Evolutionary conservation across 352 stramenopile genomes (phyloP), one percentile per base, ranked within the genome.

Genomic region (Aphanomyces euteiches): DNA sequence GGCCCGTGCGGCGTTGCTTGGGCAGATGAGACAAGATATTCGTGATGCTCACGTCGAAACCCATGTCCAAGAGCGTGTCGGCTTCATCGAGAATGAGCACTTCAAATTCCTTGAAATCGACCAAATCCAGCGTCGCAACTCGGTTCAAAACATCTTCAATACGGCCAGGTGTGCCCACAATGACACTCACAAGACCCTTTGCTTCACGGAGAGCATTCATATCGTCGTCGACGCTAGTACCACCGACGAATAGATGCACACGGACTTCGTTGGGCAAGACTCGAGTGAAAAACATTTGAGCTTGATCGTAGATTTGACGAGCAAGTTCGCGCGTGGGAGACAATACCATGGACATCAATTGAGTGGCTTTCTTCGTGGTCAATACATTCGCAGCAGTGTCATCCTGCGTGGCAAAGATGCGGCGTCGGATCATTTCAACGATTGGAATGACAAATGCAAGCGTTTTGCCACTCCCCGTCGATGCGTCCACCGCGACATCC

Each of bases 81-180:
- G 96, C 97, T 78, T 99, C 97, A 78, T 99, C 97, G 39, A 99
- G 77, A 57, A 99, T 97, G 21, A 99, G 81, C 39, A 98, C 90
- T 73, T 99, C 96, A 60, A 99, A 90, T 78, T 98, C 90, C 40
- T 85, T 88, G 15, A 90, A 84, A 72, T 98, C 91, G 47, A 98
- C 68, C 15, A 74, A 84, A 39, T 76, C 80, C 43, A 56, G 61
- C 67, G 81, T 80, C 21, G 85, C 80, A 68, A 84, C 97, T 80
- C 79, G 82, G 65, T 88, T 93, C 74, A 89, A 90, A 66, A 97
- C 88, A 79, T 91, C 94, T 74, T 89, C 87, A 13, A 79, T 96
- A 67, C 81, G 84, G 17, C 85, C 93, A 17, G 89, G 93, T 45
- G 85, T 97, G 57, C 81, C 86, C 47, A 95, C 82, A 36, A 96